phyloP scores from a whole-genome alignment of 371 early-diverging fungal genomes.

The Mucor lusitanicus region DNA sequence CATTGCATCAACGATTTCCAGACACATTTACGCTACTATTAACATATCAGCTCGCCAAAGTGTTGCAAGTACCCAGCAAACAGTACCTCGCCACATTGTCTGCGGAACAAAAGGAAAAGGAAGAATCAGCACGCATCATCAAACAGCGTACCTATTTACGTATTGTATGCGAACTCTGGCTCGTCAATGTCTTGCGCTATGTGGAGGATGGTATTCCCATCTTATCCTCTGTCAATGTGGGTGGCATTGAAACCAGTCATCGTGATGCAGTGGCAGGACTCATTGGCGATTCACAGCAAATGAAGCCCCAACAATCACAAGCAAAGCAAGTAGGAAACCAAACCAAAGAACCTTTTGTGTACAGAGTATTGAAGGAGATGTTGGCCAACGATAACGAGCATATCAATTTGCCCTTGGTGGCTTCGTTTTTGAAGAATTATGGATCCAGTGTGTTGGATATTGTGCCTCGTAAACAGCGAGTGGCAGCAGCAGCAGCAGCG shows the following conservation, averaged over 20 bases:
- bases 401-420: constrained; percentile 75
- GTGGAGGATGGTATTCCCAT: constrained; percentile 65
- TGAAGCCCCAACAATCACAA: neutral
- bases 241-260: constrained; percentile 45
- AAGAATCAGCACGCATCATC: constrained; percentile 74
- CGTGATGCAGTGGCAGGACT: constrained; percentile 62
- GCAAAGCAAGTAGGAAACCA: neutral
- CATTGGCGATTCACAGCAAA: constrained; percentile 26
- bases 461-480: constrained; percentile 52
- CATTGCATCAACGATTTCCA: constrained; percentile 91
- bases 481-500: constrained; percentile 25
- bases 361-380: constrained; percentile 41
- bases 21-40: constrained; percentile 76
- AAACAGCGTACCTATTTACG: constrained; percentile 74
- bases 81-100: constrained; percentile 60
- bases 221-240: constrained; percentile 49
- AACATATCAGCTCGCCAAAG: constrained; percentile 60
- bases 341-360: constrained; percentile 32
- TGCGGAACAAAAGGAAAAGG: constrained; percentile 84
- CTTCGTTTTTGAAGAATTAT: constrained; percentile 76
- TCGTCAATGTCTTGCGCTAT: constrained; percentile 78
- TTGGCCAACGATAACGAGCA: constrained; percentile 49
- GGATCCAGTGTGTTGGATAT: constrained; percentile 59
- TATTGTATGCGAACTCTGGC: constrained; percentile 82
- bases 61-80: constrained; percentile 51